Evolutionary conservation across 2,329 filamentous ascomycete species (phyloP).

Genomic region (Talaromyces sp.): DNA sequence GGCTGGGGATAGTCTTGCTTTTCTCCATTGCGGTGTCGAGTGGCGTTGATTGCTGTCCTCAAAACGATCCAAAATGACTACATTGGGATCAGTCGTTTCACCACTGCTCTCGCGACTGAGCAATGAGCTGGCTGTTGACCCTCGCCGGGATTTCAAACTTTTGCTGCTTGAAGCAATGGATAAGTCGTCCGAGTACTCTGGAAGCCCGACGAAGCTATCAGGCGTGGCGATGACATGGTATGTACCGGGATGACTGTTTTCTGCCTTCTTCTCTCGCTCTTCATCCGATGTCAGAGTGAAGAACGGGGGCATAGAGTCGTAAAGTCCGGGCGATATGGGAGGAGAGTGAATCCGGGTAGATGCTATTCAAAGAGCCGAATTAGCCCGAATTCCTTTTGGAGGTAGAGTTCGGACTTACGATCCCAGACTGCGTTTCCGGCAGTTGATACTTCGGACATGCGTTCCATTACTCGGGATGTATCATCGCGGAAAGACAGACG

Average conservation of each 20-base stretch:
- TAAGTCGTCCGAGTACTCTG: constrained; percentile 44
- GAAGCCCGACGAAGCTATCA: constrained; percentile 47
- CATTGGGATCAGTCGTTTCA: constrained; percentile 39
- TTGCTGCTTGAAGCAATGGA: constrained; percentile 21
- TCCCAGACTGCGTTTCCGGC: constrained; percentile 52
- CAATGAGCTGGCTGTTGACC: constrained; percentile 21
- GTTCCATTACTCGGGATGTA: constrained; percentile 45
- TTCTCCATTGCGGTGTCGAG: constrained; percentile 23
- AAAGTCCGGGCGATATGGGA: constrained; percentile 22
- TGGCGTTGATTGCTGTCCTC: constrained; percentile 39
- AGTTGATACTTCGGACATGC: constrained; percentile 48
- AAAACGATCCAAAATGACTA: constrained; percentile 46
- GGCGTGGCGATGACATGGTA: constrained; percentile 52
- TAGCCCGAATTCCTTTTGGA: background rate
- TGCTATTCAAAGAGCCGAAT: background rate
- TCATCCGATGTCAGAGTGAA: constrained; percentile 49
- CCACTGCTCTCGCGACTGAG: constrained; percentile 19
- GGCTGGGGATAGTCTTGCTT: constrained; percentile 27
- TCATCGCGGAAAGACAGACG: constrained; percentile 51
- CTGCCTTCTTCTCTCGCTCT: constrained; percentile 53
- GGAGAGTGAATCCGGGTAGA: constrained; percentile 9
- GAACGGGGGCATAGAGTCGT: constrained; percentile 51
- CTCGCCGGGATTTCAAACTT: constrained; percentile 16
- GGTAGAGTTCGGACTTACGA: constrained; percentile 35
- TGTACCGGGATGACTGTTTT: constrained; percentile 46